Conservation (phyloP, 495 filamentous ascomycete genomes). For the Hypoxylon fuscum region DNA sequence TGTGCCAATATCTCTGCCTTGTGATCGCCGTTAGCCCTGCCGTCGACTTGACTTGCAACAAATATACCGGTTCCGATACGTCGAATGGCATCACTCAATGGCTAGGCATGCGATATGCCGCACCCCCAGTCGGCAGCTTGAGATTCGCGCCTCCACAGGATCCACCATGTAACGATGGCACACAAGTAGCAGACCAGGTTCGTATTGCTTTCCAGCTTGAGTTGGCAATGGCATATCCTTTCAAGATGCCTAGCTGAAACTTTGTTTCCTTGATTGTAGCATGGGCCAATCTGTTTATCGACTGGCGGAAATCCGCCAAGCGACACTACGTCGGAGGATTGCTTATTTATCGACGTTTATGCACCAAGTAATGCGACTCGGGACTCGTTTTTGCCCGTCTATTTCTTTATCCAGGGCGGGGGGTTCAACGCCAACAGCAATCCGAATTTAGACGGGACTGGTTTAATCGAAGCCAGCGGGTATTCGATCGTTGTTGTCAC, state of each 20-base stretch:
- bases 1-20: constrained; percentile 29
- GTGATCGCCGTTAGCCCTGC: constrained; percentile 22
- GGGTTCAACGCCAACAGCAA: constrained; percentile 69
- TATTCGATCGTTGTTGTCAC: constrained; percentile 71
- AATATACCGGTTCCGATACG: constrained; percentile 28
- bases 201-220: constrained; percentile 1
- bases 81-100: constrained; percentile 64
- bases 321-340: constrained; percentile 59
- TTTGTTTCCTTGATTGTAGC: constrained; percentile 24
- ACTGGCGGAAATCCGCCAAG: constrained; percentile 23
- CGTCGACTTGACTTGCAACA: constrained; percentile 39
- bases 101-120: constrained; percentile 73
- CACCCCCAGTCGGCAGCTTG: constrained; percentile 64
- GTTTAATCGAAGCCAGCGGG: constrained; percentile 63
- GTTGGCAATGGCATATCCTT: neutral
- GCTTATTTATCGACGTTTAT: constrained; percentile 73
- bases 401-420: constrained; percentile 75
- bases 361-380: constrained; percentile 62
- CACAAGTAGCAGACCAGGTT: constrained; percentile 33
- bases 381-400: constrained; percentile 64
- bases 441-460: constrained; percentile 63
- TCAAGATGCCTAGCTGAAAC: constrained; percentile 1
- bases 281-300: constrained; percentile 36
- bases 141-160: constrained; percentile 68
- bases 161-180: constrained; percentile 47